Percentiles rank a stretch among this genome's conserved stretches.
phyloP scores from a whole-genome alignment of 1,139 yeast species.

The Saccharomycopsis hybrid region DNA sequence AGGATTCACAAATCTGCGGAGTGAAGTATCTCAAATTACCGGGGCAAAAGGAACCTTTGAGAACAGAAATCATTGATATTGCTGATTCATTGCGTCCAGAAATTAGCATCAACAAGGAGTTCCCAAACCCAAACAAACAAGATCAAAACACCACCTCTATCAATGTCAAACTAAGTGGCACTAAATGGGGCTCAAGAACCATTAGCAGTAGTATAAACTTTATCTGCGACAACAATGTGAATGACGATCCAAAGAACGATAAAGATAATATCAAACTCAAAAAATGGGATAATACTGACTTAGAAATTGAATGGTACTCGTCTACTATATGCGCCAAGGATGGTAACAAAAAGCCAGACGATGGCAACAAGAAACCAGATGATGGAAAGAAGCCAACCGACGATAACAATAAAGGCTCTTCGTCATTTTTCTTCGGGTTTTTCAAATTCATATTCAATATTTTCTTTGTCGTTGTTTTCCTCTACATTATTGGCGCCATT shows the following conservation, averaged over 20 bases:
- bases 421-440: slow-evolving; percentile 55
- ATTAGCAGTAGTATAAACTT: slow-evolving; percentile 49
- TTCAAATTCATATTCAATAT: slow-evolving; percentile 65
- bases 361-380: slow-evolving; percentile 24
- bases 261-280: slow-evolving; percentile 20
- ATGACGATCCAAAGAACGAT: slow-evolving; percentile 30
- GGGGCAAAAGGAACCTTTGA: slow-evolving; percentile 33
- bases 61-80: slow-evolving; percentile 52
- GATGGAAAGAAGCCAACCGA: slow-evolving; percentile 22
- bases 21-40: slow-evolving; percentile 47
- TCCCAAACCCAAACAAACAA: slow-evolving; percentile 25
- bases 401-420: slow-evolving; percentile 28
- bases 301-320: slow-evolving; percentile 31
- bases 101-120: slow-evolving; percentile 29
- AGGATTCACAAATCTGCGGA: slow-evolving; percentile 66
- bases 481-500: slow-evolving; percentile 69
- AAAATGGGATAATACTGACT: slow-evolving; percentile 31
- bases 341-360: slow-evolving; percentile 24
- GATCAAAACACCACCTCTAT: slow-evolving; percentile 37
- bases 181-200: slow-evolving; percentile 64
- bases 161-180: slow-evolving; percentile 42
- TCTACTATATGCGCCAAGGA: slow-evolving; percentile 37
- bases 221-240: slow-evolving; percentile 41
- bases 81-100: slow-evolving; percentile 31
- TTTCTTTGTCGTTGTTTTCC: slow-evolving; percentile 57